Evolutionary conservation across 805 yeast species (phyloP).

Genomic region (Kodamaea fukazawae): DNA sequence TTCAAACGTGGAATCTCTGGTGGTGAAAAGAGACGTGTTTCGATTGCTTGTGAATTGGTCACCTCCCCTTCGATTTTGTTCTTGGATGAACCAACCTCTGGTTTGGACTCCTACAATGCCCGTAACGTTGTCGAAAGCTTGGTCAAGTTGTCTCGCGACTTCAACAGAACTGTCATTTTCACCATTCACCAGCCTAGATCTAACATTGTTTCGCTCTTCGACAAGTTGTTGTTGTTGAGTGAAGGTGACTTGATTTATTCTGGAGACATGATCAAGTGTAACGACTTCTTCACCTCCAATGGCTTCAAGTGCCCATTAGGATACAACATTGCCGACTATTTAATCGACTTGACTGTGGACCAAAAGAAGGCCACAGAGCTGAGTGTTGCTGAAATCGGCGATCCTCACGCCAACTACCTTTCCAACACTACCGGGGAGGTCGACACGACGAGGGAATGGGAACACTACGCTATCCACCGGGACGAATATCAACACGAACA

Average conservation of each 20-base stretch:
- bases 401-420: constrained; percentile 31
- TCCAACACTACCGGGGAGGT: constrained; percentile 30
- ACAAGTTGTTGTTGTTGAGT: constrained; percentile 73
- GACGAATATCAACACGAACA: constrained; percentile 48
- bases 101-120: constrained; percentile 92
- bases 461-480: constrained; percentile 76
- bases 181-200: constrained; percentile 98
- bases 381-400: constrained; percentile 15
- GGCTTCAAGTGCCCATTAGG: constrained; percentile 87
- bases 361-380: constrained; percentile 35
- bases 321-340: constrained; percentile 89
- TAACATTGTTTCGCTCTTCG: constrained; percentile 89
- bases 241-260: constrained; percentile 86
- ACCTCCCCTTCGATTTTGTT: constrained; percentile 83
- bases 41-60: constrained; percentile 90
- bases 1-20: constrained; percentile 91
- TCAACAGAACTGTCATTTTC: constrained; percentile 83
- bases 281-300: constrained; percentile 67
- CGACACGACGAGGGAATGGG: constrained; percentile 80
- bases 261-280: constrained; percentile 75
- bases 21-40: constrained; percentile 88
- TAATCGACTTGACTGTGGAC: constrained; percentile 86
- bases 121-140: constrained; percentile 84
- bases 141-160: constrained; percentile 73
- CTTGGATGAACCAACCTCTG: constrained; percentile 93